A percentile compares a stretch with the other conserved stretches of the same genome.
Evolutionary conservation across 2,329 filamentous ascomycete species (phyloP).

Genomic region (Elsinoe necatrix): DNA sequence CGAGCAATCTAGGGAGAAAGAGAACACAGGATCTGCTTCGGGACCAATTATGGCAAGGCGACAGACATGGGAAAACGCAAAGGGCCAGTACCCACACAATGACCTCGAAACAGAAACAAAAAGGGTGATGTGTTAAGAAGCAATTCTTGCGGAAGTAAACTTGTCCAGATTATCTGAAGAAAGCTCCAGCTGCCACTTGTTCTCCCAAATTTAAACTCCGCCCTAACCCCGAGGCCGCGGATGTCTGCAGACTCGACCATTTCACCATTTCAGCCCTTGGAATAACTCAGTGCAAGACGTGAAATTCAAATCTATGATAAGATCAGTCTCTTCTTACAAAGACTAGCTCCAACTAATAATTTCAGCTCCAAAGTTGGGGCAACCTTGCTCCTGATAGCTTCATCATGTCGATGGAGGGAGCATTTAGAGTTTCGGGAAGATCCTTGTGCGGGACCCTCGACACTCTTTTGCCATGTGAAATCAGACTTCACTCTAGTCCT

Average conservation of each 20-base stretch:
- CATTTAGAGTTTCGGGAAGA: conserved; percentile 1
- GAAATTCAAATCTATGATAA: too few relatives aligned
- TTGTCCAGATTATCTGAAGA: conserved; percentile 9
- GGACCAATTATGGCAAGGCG: background rate
- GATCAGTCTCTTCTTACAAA: too few relatives aligned
- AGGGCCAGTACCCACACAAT: background rate
- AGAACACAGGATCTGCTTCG: background rate
- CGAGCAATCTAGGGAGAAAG: background rate
- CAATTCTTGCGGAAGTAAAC: background rate
- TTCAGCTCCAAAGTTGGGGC: too few relatives aligned
- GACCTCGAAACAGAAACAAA: conserved; percentile 1
- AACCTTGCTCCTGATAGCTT: too few relatives aligned
- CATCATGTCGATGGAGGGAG: too few relatives aligned
- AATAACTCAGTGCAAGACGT: too few relatives aligned
- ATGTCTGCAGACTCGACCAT: background rate
- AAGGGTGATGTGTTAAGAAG: background rate
- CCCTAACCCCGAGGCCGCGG: background rate
- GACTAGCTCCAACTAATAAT: too few relatives aligned
- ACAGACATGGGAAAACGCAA: background rate
- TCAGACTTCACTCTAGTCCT: background rate
- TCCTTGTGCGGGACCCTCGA: background rate
- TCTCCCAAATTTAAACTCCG: conserved; percentile 4
- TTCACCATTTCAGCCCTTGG: too few relatives aligned
- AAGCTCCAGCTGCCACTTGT: conserved; percentile 7
- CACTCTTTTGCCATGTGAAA: background rate